phyloP scores from a whole-genome alignment of 2,329 filamentous ascomycete genomes.

The Arthroderma sp. region DNA sequence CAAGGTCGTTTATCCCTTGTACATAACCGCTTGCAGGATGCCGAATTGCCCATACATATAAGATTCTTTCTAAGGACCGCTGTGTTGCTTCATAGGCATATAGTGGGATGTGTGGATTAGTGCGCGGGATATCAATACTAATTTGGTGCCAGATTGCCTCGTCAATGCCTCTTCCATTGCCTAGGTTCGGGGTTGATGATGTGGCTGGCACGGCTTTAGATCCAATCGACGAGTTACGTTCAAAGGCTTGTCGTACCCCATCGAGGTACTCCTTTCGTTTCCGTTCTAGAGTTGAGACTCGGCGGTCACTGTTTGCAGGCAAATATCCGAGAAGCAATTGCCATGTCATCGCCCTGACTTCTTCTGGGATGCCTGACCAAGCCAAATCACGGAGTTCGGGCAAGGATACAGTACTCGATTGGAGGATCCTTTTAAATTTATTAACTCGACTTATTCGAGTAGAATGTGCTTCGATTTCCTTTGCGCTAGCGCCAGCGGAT shows the following conservation, averaged over 20 bases:
- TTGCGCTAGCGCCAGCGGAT: slow-evolving; percentile 60
- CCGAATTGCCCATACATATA: slow-evolving; percentile 95
- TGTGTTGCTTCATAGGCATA: slow-evolving; percentile 96
- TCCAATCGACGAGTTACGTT: slow-evolving; percentile 38
- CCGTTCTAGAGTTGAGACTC: slow-evolving; percentile 77
- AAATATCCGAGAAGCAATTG: slow-evolving; percentile 89
- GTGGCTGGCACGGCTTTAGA: slow-evolving; percentile 29
- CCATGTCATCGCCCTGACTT: slow-evolving; percentile 99
- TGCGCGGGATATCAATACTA: slow-evolving; percentile 92
- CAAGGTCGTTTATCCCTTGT: slow-evolving; percentile 95
- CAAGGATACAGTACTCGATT: slow-evolving; percentile 78
- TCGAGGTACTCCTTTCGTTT: slow-evolving; percentile 96
- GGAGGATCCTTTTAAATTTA: slow-evolving; percentile 93
- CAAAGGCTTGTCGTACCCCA: slow-evolving; percentile 61
- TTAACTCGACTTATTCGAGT: slow-evolving; percentile 88
- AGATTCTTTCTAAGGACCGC: slow-evolving; percentile 78
- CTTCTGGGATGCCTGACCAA: slow-evolving; percentile 89
- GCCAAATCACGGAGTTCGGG: slow-evolving; percentile 72
- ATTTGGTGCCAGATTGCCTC: slow-evolving; percentile 99
- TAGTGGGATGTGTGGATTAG: slow-evolving; percentile 87
- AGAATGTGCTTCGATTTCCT: slow-evolving; percentile 75
- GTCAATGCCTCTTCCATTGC: slow-evolving; percentile 65
- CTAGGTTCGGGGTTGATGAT: slow-evolving; percentile 29
- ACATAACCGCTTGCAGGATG: slow-evolving; percentile 97
- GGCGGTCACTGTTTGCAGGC: slow-evolving; percentile 87